phyloP scores from a whole-genome alignment of 331 rosid species.

The Malus hybrid region DNA sequence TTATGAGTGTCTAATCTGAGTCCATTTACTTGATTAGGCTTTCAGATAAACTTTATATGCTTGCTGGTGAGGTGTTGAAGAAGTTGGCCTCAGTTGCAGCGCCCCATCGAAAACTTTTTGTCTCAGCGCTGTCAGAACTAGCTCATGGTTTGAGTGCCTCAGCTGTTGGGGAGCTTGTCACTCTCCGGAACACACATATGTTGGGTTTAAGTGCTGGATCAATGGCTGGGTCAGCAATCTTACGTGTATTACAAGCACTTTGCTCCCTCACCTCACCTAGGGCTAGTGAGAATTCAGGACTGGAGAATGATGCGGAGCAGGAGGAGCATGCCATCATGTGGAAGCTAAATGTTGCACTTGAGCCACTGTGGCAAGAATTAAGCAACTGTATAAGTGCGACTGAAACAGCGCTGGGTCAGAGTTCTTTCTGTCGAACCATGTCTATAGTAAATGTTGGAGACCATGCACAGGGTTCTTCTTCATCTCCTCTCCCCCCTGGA shows the following conservation, averaged over 20 bases:
- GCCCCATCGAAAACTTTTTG: conserved; percentile 71
- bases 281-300: conserved; percentile 35
- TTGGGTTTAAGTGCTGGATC: conserved; percentile 94
- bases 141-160: conserved; percentile 84
- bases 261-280: conserved; percentile 59
- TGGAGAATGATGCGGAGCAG: conserved; percentile 48
- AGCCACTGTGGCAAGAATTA: conserved; percentile 93
- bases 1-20: conserved; percentile 24
- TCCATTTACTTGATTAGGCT: conserved; percentile 52
- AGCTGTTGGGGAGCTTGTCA: conserved; percentile 83
- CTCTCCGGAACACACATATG: conserved; percentile 85
- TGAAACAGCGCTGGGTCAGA: conserved; percentile 81
- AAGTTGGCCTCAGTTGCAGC: conserved; percentile 74
- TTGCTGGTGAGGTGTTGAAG: conserved; percentile 84
- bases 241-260: conserved; percentile 86
- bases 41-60: conserved; percentile 84
- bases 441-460: conserved; percentile 58
- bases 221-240: conserved; percentile 96
- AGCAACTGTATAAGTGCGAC: conserved; percentile 93
- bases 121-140: conserved; percentile 62
- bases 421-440: conserved; percentile 43
- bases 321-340: conserved; percentile 79
- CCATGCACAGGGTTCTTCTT: conserved; percentile 68
- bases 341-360: conserved; percentile 80
- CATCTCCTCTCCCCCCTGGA: conserved; percentile 98